Percentiles rank a stretch among this genome's conserved stretches.
phyloP scores from a whole-genome alignment of 164 flowering plant species.

The Vitis labrusca region DNA sequence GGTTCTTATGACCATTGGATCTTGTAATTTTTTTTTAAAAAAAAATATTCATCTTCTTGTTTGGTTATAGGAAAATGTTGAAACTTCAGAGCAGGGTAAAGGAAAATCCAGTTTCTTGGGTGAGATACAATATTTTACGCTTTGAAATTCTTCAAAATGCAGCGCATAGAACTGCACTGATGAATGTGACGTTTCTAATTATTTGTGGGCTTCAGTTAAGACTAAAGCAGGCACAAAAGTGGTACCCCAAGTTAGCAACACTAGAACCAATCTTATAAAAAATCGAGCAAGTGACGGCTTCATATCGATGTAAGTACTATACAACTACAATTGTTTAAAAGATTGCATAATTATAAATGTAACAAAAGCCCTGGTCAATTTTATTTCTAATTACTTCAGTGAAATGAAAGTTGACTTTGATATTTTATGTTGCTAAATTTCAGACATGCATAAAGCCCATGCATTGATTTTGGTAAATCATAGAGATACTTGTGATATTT shows the following conservation, averaged over 20 bases:
- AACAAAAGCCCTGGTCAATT: neutral
- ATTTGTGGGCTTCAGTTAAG: constrained; percentile 33
- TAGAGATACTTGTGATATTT: no score
- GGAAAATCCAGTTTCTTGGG: constrained; percentile 24
- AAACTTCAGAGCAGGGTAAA: constrained; percentile 19
- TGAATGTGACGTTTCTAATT: neutral
- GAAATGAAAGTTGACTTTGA: no score
- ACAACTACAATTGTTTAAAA: neutral
- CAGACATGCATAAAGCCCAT: no score
- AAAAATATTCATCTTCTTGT: neutral
- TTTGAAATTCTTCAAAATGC: neutral
- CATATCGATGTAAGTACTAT: constrained; percentile 38
- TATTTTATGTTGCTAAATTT: no score
- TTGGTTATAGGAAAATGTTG: constrained; percentile 27
- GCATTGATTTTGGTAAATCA: no score
- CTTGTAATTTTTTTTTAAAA: neutral
- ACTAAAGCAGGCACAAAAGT: constrained; percentile 32
- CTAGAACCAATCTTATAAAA: constrained; percentile 27
- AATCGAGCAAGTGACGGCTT: constrained; percentile 51
- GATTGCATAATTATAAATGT: neutral
- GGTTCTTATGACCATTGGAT: neutral
- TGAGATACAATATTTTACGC: constrained; percentile 12
- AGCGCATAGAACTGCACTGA: neutral
- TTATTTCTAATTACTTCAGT: neutral
- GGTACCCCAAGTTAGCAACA: constrained; percentile 25